phyloP scores from a whole-genome alignment of 371 early-diverging fungal genomes.

The Capniomyces stellatus region DNA sequence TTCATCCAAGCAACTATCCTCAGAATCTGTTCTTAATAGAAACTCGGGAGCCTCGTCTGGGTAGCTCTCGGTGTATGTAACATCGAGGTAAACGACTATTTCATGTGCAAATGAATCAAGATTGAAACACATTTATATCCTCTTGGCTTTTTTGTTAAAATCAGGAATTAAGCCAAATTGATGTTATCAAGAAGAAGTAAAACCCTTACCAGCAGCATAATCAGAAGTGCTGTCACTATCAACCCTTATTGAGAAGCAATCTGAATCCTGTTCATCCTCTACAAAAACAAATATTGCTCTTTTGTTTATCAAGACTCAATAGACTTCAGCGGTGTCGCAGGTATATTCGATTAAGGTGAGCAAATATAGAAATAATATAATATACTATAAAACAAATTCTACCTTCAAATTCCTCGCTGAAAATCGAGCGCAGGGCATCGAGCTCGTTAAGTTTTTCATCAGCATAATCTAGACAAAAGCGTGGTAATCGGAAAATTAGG shows the following conservation, averaged over 20 bases:
- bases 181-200: no score
- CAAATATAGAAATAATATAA: not conserved
- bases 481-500: not conserved
- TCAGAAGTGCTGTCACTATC: constrained; percentile 1
- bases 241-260: not conserved
- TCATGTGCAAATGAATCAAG: not conserved
- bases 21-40: constrained; percentile 29
- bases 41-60: constrained; percentile 69
- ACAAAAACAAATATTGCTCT: constrained; percentile 5
- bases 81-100: constrained; percentile 30
- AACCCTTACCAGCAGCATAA: not conserved
- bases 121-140: no score
- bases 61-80: constrained; percentile 69
- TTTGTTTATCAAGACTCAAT: no score
- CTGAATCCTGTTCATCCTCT: not conserved
- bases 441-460: constrained; percentile 74
- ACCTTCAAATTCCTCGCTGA: constrained; percentile 72
- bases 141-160: no score
- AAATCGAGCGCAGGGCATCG: constrained; percentile 83
- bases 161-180: no score
- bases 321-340: no score
- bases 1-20: constrained; percentile 20
- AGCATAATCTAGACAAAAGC: constrained; percentile 26
- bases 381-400: constrained; percentile 2
- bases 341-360: not conserved